A percentile compares a stretch with the other conserved stretches of the same genome.
Evolutionary conservation across 768 basidiomycete species (phyloP).

Genomic region (Boletales sp.): DNA sequence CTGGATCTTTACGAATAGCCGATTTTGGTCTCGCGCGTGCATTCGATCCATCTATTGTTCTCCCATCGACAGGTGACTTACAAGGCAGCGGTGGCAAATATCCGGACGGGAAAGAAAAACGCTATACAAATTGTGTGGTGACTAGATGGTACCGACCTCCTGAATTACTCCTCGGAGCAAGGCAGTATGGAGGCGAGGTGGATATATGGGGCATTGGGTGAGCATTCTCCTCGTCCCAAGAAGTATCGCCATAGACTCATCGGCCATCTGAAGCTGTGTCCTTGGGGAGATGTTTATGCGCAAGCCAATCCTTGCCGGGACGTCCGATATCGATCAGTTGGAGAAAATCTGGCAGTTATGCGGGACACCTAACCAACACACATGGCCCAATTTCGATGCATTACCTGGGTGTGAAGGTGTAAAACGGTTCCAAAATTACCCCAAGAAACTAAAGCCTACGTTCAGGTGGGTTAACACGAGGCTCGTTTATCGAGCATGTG

Average conservation of each 20-base stretch:
- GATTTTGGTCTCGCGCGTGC: constrained; percentile 96
- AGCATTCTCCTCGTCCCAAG: constrained; percentile 22
- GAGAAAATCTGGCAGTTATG: constrained; percentile 88
- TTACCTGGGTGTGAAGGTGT: constrained; percentile 80
- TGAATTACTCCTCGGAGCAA: constrained; percentile 84
- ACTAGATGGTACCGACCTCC: constrained; percentile 95
- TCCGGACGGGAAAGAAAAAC: constrained; percentile 51
- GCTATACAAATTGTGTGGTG: constrained; percentile 95
- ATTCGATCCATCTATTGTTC: constrained; percentile 52
- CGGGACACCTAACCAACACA: constrained; percentile 80
- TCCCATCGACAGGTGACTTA: constrained; percentile 18
- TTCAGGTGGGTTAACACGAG: constrained; percentile 48
- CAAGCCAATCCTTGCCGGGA: constrained; percentile 82
- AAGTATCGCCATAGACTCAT: constrained; percentile 1
- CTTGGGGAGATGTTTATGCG: constrained; percentile 95
- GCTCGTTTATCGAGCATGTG: not conserved
- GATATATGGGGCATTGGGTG: constrained; percentile 99
- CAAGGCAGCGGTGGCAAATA: constrained; percentile 28
- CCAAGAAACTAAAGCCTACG: constrained; percentile 52
- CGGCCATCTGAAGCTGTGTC: constrained; percentile 60
- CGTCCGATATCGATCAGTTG: constrained; percentile 88
- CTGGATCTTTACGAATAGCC: constrained; percentile 81
- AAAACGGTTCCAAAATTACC: constrained; percentile 53
- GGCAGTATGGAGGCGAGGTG: constrained; percentile 88
- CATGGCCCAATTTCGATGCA: constrained; percentile 73